phyloP scores from a whole-genome alignment of 805 yeast species.

The Starmerella vitae region DNA sequence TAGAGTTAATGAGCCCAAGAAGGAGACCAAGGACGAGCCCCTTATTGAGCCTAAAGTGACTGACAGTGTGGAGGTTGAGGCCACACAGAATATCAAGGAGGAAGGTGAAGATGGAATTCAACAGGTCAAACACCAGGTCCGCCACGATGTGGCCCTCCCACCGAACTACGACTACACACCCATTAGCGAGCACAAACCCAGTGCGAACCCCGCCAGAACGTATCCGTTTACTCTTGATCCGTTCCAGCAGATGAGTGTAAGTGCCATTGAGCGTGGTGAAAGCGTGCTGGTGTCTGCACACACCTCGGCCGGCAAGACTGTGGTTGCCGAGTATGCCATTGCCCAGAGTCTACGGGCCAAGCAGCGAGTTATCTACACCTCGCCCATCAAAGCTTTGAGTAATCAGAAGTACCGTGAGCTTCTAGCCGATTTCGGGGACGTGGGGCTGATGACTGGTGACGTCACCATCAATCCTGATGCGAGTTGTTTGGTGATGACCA shows the following conservation, averaged over 20 bases:
- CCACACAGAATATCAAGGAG: conserved; percentile 15
- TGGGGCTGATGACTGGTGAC: conserved; percentile 98
- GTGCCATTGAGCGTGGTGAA: conserved; percentile 89
- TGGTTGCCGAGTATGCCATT: conserved; percentile 92
- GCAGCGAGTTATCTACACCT: conserved; percentile 88
- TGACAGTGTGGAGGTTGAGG: conserved; percentile 21
- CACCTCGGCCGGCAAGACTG: conserved; percentile 95
- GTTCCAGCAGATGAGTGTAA: conserved; percentile 91
- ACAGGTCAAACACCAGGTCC: conserved; percentile 77
- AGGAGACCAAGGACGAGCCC: not conserved
- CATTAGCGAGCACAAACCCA: conserved; percentile 64
- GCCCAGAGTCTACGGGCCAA: conserved; percentile 86
- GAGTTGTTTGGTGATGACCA: conserved; percentile 95
- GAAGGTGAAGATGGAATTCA: conserved; percentile 27
- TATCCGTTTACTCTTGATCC: conserved; percentile 94
- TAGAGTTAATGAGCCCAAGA: not conserved
- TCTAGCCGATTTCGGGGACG: conserved; percentile 87
- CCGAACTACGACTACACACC: conserved; percentile 81
- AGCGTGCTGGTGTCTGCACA: conserved; percentile 95
- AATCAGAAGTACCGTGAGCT: conserved; percentile 90
- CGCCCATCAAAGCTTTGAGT: conserved; percentile 89
- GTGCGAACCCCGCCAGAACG: conserved; percentile 64
- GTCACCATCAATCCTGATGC: conserved; percentile 98
- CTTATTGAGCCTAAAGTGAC: conserved; percentile 16
- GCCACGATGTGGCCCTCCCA: conserved; percentile 96